Evolutionary conservation across 2,329 filamentous ascomycete genomes (phyloP).

Genomic region (Colletotrichum simmondsii): DNA sequence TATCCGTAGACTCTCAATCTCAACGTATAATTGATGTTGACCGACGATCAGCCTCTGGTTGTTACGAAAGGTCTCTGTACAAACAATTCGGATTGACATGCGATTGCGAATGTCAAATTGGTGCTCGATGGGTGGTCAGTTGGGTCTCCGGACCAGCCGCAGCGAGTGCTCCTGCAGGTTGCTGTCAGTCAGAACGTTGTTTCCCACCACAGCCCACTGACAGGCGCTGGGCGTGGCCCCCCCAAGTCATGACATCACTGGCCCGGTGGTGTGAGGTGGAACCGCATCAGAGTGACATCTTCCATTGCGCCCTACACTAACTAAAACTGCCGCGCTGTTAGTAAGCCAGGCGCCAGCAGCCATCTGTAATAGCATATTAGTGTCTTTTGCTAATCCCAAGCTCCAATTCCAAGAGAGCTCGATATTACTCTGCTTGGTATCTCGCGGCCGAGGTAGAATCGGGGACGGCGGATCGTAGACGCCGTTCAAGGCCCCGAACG

Average conservation of each 20-base stretch:
- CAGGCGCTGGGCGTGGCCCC: neutral
- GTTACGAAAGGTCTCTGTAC: neutral
- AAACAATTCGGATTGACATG: neutral
- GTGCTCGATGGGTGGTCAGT: neutral
- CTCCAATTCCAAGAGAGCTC: neutral
- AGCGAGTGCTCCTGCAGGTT: neutral
- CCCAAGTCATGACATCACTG: slow-evolving; percentile 31
- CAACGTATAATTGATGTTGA: neutral
- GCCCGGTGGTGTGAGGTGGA: slow-evolving; percentile 5
- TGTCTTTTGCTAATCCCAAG: neutral
- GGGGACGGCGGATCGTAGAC: slow-evolving; percentile 19
- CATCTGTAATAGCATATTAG: neutral
- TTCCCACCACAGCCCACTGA: neutral
- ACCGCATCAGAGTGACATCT: slow-evolving; percentile 33
- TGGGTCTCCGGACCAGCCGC: neutral
- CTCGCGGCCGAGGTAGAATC: slow-evolving; percentile 18
- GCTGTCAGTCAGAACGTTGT: neutral
- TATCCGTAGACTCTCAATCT: neutral
- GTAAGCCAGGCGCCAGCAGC: neutral
- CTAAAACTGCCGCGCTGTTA: neutral
- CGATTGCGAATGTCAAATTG: neutral
- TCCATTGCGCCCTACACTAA: neutral
- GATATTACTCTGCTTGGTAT: neutral
- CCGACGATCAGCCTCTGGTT: neutral
- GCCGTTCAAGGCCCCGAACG: neutral